Base-by-base conservation (phyloP, 306 rosid genomes). In the Herpetospermum pedunculosum region DNA sequence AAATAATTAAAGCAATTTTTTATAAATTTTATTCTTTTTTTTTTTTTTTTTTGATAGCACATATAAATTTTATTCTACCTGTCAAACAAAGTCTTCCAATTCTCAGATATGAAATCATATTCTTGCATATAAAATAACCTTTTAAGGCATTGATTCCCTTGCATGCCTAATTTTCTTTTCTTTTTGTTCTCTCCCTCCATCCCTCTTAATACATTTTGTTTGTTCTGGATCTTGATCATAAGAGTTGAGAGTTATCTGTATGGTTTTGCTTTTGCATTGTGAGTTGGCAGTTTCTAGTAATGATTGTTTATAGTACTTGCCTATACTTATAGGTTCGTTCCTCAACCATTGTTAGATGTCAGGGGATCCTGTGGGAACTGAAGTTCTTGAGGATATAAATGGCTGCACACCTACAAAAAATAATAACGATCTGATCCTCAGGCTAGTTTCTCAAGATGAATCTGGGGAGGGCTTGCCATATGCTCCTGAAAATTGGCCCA, bases 401-500 rank as follows among this genome's bases (percentile, higher is more conserved):
- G 81, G 81, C 60, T 76, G 72, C 43, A 29, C 28, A 6, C 49
- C 67, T 0, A 13, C 13, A 48, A 48, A 18, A 49, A 73, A 77
- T 37, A 81, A 57, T 19, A 79, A 30, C 53, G 75, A 41, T 3
- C 16, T 37, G 28, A 37, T 28, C 26, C 72, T 83, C 0, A 72
- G 44, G 50, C 86, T 78, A 4, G 91, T 79, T 52, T 59, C 57
- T 0, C 79, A 81, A 0, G 88, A 88, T 4, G 81, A 46, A 21
- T 41, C 82, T 16, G 99, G 99, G 23, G 87, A 84, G 71, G 99
- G 97, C 5, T 44, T 81, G 63, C 99, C 99, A 2, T 94, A 86
- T 58, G 99, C 97, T 57, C 99, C 99, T 23, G 84, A 78, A 68
- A 84, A 89, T 83, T 94, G 88, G 89, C 99, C 99, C 1, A 81